Evolutionary conservation across 2,329 filamentous ascomycete species (phyloP), one percentile per base, ranked within the genome.

Genomic region (Penicillium sumatraense): DNA sequence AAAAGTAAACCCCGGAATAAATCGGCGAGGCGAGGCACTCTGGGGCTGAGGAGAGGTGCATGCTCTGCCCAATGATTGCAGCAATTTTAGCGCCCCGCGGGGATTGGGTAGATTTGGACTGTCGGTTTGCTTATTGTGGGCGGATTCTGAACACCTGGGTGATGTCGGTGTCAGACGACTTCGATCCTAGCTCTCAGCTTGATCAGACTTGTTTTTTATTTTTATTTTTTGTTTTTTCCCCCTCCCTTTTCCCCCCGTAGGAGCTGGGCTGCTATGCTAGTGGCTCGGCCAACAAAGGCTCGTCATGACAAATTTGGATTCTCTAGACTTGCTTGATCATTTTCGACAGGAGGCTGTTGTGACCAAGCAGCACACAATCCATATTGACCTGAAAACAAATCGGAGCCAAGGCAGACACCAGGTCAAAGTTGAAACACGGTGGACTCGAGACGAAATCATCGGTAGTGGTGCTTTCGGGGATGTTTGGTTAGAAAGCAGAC

Each of bases 61-160:
- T 45, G 42, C 16, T 45, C 42, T 45, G 42, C 42, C 42, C 42
- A 45, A 29, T 45, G 42, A 20, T 16, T 10, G 42, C 31, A 26
- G 42, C 24, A 26, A 3, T 10, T 16, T 45, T 45, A 14, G 26
- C 42, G 42, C 42, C 13, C 24, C 10, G 31, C n/a, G 7, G 40
- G 9, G 40, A 26, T 16, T 18, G 6, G 16, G 2, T 11, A 14
- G 38, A 23, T 38, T 18, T 13, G 20, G 18, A 40, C n/a, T n/a
- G n/a, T n/a, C n/a, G n/a, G n/a, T n/a, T n/a, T n/a, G n/a, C n/a
- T n/a, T n/a, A n/a, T 44, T 44, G 21, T 21, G 21, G 40, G 40
- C 40, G 18, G 20, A 14, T 3, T 20, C n/a, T n/a, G n/a, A n/a
- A n/a, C 35, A 38, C 35, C 8, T 38, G 40, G n/a, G n/a, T 44